Percentiles rank a stretch among this genome's conserved stretches.
Conservation (phyloP, 2,329 filamentous ascomycete species). For the Phoma sp. region DNA sequence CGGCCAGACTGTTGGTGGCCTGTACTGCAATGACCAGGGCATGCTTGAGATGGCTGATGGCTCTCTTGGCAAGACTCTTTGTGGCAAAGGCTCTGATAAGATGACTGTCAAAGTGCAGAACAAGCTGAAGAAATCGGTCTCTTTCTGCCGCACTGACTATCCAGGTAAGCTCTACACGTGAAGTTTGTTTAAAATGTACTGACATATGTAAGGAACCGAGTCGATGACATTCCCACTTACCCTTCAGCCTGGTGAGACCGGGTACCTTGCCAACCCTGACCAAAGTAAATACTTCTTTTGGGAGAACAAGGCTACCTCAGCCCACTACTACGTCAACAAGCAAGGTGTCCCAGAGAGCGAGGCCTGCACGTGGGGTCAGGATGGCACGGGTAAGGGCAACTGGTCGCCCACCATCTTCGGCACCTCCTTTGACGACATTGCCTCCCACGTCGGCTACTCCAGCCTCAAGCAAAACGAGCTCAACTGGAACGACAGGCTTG, state of each 20-base stretch:
- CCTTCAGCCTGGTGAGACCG: conserved; percentile 63
- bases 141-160: conserved; percentile 94
- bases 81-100: conserved; percentile 72
- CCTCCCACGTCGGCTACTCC: conserved; percentile 67
- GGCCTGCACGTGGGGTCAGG: conserved; percentile 77
- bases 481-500: conserved; percentile 69
- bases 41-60: conserved; percentile 71
- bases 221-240: conserved; percentile 80
- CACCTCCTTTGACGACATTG: conserved; percentile 66
- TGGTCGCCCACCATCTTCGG: conserved; percentile 87
- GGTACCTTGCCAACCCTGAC: conserved; percentile 76
- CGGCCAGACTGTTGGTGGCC: conserved; percentile 85
- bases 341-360: conserved; percentile 69
- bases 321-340: conserved; percentile 97
- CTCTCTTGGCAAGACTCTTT: conserved; percentile 69
- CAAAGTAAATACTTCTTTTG: conserved; percentile 77
- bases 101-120: conserved; percentile 73
- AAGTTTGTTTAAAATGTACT: not conserved
- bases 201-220: conserved; percentile 65
- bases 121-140: conserved; percentile 68
- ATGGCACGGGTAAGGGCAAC: conserved; percentile 71
- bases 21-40: conserved; percentile 80
- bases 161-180: conserved; percentile 65
- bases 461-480: conserved; percentile 85
- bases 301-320: conserved; percentile 76